Percentiles rank a stretch among this genome's conserved stretches.
Evolutionary conservation across 1,284 basidiomycete genomes (phyloP).

Genomic region (Ceratobasidium sp.): DNA sequence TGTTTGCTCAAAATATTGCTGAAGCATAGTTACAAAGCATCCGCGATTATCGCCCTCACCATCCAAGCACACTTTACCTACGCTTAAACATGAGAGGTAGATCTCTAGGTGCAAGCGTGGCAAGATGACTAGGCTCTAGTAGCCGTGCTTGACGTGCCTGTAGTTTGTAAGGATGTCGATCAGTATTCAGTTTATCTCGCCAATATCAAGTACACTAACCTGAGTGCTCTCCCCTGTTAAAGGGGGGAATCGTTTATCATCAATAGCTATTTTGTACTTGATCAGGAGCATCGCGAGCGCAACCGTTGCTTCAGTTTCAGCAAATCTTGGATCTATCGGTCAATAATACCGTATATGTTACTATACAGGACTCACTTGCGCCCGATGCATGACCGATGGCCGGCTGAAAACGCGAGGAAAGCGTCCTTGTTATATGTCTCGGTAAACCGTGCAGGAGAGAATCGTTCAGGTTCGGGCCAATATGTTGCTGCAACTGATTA

Average conservation of each 20-base stretch:
- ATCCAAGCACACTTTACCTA: too few relatives aligned
- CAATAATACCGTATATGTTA: background rate
- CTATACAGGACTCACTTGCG: slow-evolving; percentile 5
- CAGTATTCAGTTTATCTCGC: background rate
- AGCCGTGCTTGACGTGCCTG: background rate
- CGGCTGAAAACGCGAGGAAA: background rate
- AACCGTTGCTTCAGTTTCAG: background rate
- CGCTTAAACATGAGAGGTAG: background rate
- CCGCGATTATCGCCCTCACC: too few relatives aligned
- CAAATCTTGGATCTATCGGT: background rate
- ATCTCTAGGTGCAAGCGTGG: background rate
- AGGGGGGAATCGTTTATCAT: background rate
- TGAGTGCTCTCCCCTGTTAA: background rate
- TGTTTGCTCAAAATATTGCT: too few relatives aligned
- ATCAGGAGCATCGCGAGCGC: background rate
- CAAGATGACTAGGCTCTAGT: background rate
- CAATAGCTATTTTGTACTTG: background rate
- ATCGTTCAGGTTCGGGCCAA: slow-evolving; percentile 35
- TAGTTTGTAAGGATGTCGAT: background rate
- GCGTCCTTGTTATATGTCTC: slow-evolving; percentile 37
- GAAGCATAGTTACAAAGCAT: too few relatives aligned
- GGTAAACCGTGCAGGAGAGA: slow-evolving; percentile 22
- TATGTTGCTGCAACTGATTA: slow-evolving; percentile 16
- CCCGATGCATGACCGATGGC: slow-evolving; percentile 31
- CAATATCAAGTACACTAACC: slow-evolving; percentile 10